Evolutionary conservation across 2,329 filamentous ascomycete genomes (phyloP), one percentile per base, ranked within the genome.

Genomic region (Fusarium multiceps): DNA sequence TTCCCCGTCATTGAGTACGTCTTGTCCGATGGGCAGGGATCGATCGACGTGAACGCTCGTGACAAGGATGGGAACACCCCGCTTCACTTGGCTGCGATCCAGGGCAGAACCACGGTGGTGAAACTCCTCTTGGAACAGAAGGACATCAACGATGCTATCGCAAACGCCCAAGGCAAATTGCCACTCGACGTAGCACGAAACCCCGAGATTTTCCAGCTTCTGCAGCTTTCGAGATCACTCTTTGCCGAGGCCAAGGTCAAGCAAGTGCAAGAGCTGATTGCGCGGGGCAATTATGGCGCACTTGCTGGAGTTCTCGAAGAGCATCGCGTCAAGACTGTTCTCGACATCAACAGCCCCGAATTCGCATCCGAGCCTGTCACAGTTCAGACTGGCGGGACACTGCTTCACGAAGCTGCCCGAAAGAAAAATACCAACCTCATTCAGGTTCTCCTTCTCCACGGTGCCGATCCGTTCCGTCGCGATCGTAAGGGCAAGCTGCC

Each of bases 1-100:
- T 87, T 92, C 50, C 90, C 93, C 21, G 94, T 99, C 28, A 92
- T 99, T 56, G 94, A 99, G 78, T 98, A 95, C 76, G 92, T 98
- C n/a, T 82, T 99, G 45, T 94, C 93, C 3, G 87, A 93, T 66
- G 89, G 91, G 30, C 86, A 83, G 16, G 85, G 84, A 43, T 83
- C 83, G 55, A 84, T 97, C 57, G 94, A 98, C 76, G 84, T 98
- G 78, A 99, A 98, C 79, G 90, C 92, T 42, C 90, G 92, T 66
- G 96, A 99, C 81, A 92, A 92, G 72, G 95, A 98, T 74, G 96
- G 96, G 66, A 99, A 98, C 79, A 97, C 94, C 2, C 91, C 96
- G 23, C 87, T 99, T 55, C 95, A 98, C 79, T 81, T 98, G 40
- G 96, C 96, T 11, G 92, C 95, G 30, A 86, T 88, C 58, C 90